Base-by-base conservation (phyloP, 2,329 filamentous ascomycete species). In the Colletotrichum salicis region DNA sequence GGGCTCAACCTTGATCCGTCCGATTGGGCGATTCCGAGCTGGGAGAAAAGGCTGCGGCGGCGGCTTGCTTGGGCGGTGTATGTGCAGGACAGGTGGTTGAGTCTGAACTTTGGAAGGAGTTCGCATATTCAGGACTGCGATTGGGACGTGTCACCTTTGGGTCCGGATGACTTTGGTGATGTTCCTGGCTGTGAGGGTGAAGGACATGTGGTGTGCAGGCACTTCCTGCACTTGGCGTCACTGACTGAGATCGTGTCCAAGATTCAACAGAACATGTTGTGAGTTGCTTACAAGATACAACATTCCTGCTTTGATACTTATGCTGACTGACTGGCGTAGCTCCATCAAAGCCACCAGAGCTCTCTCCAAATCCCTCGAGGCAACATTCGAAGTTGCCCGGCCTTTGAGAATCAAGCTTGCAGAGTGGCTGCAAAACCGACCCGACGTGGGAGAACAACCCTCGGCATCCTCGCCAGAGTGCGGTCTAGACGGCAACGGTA, bases 251-350 rank as follows among this genome's bases (percentile, higher is more conserved):
- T 70, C 11, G 67, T 70, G 3, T 70, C 67, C 45, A 67, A 67
- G 45, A 61, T 70, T n/a, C 67, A 70, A 15, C 63, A 41, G 4
- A 29, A 67, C 22, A 67, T 70, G 63, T 70, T 70, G 67, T 70
- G 10, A 66, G 67, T 56, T 19, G 2, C 19, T n/a, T 12, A 4
- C 7, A 6, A 1, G 8, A 22, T 2, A 24, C 10, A 8, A 1
- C n/a, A 7, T 8, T 13, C 4, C 7, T 31, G 1, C 15, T n/a
- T 8, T 22, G 8, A 4, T 22, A 11, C n/a, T 22, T 4, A 4
- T 22, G 8, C 15, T n/a, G 8, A 29, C 56, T 67, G 19, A 70
- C n/a, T n/a, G 4, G 2, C 11, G 3, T 19, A 70, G 67, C 37
- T 70, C 67, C 3, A 27, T 70, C 13, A 70, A 60, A 48, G 56